Evolutionary conservation across 441 rosid genomes (phyloP), one percentile per base, ranked within the genome.

Genomic region (Aleurites moluccanus): DNA sequence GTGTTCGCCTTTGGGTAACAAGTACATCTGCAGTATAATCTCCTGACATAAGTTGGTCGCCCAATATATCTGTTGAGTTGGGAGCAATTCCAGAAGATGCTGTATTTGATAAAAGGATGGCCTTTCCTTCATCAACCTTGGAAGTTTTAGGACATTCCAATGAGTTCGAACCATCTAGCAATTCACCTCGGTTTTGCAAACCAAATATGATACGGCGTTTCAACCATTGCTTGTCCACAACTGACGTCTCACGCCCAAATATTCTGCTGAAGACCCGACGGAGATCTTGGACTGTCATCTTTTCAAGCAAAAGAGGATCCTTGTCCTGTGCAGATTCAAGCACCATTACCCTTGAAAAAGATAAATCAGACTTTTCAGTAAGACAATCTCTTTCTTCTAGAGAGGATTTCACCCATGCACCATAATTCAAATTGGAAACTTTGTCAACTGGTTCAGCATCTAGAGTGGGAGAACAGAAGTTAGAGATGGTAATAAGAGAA

Each of bases 231-330:
- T 33, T 53, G 28, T 69, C 61, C 13, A 3, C 15, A 25, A 67
- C 38, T 44, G 70, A 67, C 25, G 70, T 45, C 14, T 27, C 56
- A 27, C 35, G n/a, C 11, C 70, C 73, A 69, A 52, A 69, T 35
- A 52, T 53, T 69, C 20, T 18, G 62, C 45, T 53, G 40, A 67
- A 67, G 4, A 69, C 47, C 7, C n/a, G 61, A 20, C 10, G 20
- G n/a, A 69, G 73, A 35, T 67, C 71, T 47, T 49, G 71, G n/a
- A 20, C 10, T 50, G 63, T 52, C 62, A 53, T 52, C 47, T 33
- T 55, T 9, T 52, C 62, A 3, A 52, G 61, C 25, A 53, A 18
- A 18, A 53, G 47, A 10, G 28, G n/a, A 52, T 33, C 28, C 27
- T 55, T 33, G 44, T 52, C 20, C 11, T 14, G 3, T 30, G 45